These are phyloP conservation scores for Nigrospora sphaerica DNA, from an alignment of 2,329 filamentous ascomycete genomes.

Conservation along the genomic window DNA sequence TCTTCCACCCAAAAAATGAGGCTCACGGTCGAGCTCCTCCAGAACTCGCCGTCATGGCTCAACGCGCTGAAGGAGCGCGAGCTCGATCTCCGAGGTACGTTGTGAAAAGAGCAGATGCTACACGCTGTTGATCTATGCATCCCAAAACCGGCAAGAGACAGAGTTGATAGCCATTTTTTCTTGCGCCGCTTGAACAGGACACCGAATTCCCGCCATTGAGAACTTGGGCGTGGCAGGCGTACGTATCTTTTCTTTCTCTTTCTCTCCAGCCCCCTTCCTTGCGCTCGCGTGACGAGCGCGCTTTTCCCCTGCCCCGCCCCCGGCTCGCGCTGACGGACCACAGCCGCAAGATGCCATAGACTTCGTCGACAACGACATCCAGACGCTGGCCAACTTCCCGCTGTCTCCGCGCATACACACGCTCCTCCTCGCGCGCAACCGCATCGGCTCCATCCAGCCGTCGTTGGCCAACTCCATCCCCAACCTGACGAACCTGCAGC, in stretches of 20 bases:
- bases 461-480: slow-evolving; percentile 69
- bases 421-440: slow-evolving; percentile 83
- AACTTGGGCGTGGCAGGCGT: slow-evolving; percentile 93
- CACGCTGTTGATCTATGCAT: slow-evolving; percentile 47
- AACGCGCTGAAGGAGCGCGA: slow-evolving; percentile 98
- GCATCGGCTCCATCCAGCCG: slow-evolving; percentile 74
- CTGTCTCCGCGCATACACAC: slow-evolving; percentile 82
- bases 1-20: slow-evolving; percentile 54
- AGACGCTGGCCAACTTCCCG: slow-evolving; percentile 84
- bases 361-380: slow-evolving; percentile 96
- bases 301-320: not conserved
- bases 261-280: not conserved
- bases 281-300: slow-evolving; percentile 1
- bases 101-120: slow-evolving; percentile 95
- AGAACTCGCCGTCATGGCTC: slow-evolving; percentile 92
- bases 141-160: slow-evolving; percentile 29
- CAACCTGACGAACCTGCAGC: slow-evolving; percentile 71
- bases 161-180: slow-evolving; percentile 71
- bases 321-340: not conserved
- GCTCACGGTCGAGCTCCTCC: slow-evolving; percentile 91
- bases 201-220: slow-evolving; percentile 96
- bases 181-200: slow-evolving; percentile 60
- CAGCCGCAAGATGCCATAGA: slow-evolving; percentile 96
- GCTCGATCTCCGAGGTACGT: slow-evolving; percentile 98
- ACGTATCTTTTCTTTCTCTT: slow-evolving; percentile 24